Conservation (phyloP, 345 rosid species). For the Erodium maritimum region DNA sequence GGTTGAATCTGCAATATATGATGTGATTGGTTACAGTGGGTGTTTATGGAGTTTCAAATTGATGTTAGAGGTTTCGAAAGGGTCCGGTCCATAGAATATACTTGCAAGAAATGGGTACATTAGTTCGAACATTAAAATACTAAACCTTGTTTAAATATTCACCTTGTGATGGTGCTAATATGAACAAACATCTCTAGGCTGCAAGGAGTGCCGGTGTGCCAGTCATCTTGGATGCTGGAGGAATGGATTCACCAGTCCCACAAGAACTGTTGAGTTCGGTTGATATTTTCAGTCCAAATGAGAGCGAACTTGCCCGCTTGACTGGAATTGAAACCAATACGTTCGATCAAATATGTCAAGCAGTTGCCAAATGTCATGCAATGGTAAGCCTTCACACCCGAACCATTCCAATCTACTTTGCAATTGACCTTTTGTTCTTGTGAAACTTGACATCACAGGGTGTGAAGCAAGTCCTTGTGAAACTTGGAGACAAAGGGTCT, state of each 20-base stretch:
- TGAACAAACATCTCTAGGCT: slow-evolving; percentile 34
- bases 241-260: slow-evolving; percentile 83
- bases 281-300: slow-evolving; percentile 89
- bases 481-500: slow-evolving; percentile 87
- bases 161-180: neutral
- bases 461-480: slow-evolving; percentile 68
- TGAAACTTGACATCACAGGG: slow-evolving; percentile 41
- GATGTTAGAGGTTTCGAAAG: neutral
- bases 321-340: slow-evolving; percentile 67
- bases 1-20: no score
- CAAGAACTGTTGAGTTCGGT: slow-evolving; percentile 46
- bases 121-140: neutral
- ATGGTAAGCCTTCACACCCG: slow-evolving; percentile 36
- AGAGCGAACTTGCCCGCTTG: slow-evolving; percentile 69
- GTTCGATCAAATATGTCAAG: slow-evolving; percentile 58
- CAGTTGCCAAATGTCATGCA: slow-evolving; percentile 50
- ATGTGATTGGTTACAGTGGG: no score
- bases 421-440: neutral
- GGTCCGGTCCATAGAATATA: no score
- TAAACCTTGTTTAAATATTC: neutral
- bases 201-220: slow-evolving; percentile 77
- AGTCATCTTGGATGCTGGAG: slow-evolving; percentile 86
- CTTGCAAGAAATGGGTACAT: neutral
- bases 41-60: neutral
- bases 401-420: no score